Conservation (phyloP, 75 land plant species). For the Pinus albicaulis region DNA sequence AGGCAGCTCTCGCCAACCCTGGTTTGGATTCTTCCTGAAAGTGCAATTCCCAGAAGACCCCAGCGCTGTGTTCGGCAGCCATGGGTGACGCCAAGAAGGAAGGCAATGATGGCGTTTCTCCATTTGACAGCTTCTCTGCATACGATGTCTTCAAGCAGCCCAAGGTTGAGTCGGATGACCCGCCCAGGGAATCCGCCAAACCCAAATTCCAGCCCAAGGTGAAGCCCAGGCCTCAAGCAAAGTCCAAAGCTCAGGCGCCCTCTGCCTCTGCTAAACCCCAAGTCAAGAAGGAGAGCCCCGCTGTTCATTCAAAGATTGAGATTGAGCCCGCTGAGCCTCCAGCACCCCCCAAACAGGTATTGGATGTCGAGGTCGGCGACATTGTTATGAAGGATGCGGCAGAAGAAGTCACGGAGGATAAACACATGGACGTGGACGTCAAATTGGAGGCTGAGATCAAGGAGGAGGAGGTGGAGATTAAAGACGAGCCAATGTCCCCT, state of each 20-base stretch:
- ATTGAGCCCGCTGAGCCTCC: too few species aligned
- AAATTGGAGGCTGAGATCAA: neutral
- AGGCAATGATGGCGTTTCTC: neutral
- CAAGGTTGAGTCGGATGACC: neutral
- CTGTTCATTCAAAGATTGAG: too few species aligned
- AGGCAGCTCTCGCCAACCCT: too few species aligned
- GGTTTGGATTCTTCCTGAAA: too few species aligned
- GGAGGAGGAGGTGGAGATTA: neutral
- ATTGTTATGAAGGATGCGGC: neutral
- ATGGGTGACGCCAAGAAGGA: neutral
- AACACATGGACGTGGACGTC: neutral
- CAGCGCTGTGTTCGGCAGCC: neutral
- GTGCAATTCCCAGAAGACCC: too few species aligned
- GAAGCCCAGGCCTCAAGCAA: neutral
- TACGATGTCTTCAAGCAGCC: conserved; percentile 5
- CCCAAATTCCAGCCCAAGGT: conserved; percentile 5
- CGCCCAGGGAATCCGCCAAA: neutral
- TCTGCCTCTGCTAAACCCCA: neutral
- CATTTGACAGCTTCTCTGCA: neutral
- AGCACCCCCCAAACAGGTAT: neutral
- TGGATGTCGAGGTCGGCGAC: neutral
- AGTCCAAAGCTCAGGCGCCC: neutral
- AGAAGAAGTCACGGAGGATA: neutral
- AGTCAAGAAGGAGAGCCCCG: neutral
- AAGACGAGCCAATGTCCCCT: neutral